A percentile compares a stretch with the other conserved stretches of the same genome.
These are phyloP conservation scores for Cucurbita pepo DNA, from an alignment of 306 rosid genomes.

Conservation along the genomic window DNA sequence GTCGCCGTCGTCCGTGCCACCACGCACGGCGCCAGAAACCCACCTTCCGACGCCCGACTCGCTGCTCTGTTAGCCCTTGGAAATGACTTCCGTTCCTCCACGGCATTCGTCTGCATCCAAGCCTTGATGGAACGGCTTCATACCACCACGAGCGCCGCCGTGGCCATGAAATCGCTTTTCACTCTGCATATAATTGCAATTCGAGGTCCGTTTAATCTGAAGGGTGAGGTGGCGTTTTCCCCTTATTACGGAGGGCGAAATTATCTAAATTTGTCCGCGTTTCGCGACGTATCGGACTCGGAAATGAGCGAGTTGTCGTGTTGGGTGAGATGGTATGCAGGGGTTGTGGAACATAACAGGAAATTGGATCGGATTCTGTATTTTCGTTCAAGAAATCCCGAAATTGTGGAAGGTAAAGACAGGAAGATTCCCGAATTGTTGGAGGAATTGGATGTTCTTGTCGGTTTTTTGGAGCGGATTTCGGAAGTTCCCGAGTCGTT, in stretches of 20 bases:
- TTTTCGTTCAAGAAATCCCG: neutral
- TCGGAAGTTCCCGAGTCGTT: slow-evolving; percentile 37
- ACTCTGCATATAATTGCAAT: slow-evolving; percentile 35
- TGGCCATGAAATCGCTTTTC: slow-evolving; percentile 72
- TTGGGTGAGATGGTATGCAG: slow-evolving; percentile 83
- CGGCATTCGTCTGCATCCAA: slow-evolving; percentile 34
- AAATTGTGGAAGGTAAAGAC: neutral
- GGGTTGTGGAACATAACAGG: slow-evolving; percentile 37
- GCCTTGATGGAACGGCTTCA: slow-evolving; percentile 67
- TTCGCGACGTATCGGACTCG: slow-evolving; percentile 40
- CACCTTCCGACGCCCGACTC: slow-evolving; percentile 36
- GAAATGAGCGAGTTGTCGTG: slow-evolving; percentile 26
- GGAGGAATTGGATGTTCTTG: slow-evolving; percentile 27
- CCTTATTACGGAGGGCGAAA: slow-evolving; percentile 58
- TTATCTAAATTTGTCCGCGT: slow-evolving; percentile 44
- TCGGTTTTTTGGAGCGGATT: slow-evolving; percentile 31
- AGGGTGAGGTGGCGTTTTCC: slow-evolving; percentile 32
- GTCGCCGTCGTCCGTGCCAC: slow-evolving; percentile 65
- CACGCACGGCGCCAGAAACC: slow-evolving; percentile 28
- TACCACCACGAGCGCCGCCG: slow-evolving; percentile 38
- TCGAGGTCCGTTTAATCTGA: slow-evolving; percentile 34
- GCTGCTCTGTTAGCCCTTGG: slow-evolving; percentile 32
- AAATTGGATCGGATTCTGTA: slow-evolving; percentile 24
- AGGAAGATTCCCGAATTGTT: slow-evolving; percentile 19
- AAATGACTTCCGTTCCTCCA: slow-evolving; percentile 8